Evolutionary conservation across 148 eudicot genomes (phyloP).

Genomic region (Gaultheria prostrata): DNA sequence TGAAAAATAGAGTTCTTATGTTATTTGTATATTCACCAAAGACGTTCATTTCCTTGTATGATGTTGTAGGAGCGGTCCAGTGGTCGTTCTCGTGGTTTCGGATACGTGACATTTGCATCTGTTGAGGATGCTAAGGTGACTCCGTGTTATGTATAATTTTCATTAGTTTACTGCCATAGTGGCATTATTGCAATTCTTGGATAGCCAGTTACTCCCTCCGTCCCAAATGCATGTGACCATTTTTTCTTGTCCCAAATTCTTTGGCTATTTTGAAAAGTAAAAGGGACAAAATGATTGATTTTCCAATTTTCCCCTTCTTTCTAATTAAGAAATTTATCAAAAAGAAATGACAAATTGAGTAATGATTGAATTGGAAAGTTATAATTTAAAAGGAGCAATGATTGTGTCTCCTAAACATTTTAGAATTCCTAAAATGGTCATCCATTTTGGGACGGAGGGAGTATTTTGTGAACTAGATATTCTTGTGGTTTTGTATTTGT

Average conservation of each 20-base stretch:
- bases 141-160: neutral
- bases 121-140: slow-evolving; percentile 88
- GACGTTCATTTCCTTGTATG: neutral
- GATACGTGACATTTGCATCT: slow-evolving; percentile 82
- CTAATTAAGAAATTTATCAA: too few species aligned
- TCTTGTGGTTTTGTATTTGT: slow-evolving; percentile 96
- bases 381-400: too few species aligned
- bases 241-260: too few species aligned
- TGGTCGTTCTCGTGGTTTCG: slow-evolving; percentile 98
- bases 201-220: neutral
- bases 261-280: too few species aligned
- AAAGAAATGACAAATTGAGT: too few species aligned
- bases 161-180: neutral
- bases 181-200: neutral
- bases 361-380: too few species aligned
- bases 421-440: too few species aligned
- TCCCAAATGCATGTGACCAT: too few species aligned
- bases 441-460: too few species aligned
- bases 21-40: neutral
- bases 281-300: too few species aligned
- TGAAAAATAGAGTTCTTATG: neutral
- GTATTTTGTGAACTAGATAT: slow-evolving; percentile 16
- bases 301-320: too few species aligned
- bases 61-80: slow-evolving; percentile 61
- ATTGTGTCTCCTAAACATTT: too few species aligned